Percentiles rank a stretch among this genome's conserved stretches.
Evolutionary conservation across 1,284 basidiomycete genomes (phyloP).

Genomic region (Cutaneotrichosporon arboriforme): DNA sequence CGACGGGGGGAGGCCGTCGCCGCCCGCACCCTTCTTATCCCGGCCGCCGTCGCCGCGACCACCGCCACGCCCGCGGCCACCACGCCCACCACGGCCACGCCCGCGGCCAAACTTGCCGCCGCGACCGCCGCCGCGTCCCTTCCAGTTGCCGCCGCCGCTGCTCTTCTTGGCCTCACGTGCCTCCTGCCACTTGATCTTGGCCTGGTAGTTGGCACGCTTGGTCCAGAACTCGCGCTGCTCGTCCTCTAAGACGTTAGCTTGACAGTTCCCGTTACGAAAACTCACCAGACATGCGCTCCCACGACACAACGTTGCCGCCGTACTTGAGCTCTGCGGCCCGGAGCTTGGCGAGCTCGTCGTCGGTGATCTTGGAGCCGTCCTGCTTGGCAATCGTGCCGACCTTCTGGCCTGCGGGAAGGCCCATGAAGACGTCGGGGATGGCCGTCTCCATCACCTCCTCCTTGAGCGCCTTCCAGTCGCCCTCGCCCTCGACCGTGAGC

Average conservation of each 20-base stretch:
- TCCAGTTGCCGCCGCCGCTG: background rate
- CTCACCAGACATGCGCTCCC: conserved; percentile 32
- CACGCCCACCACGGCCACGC: conserved; percentile 7
- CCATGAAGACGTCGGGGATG: conserved; percentile 39
- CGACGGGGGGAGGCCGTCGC: conserved; percentile 26
- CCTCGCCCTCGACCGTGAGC: conserved; percentile 40
- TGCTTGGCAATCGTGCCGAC: conserved; percentile 49
- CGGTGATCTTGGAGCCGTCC: conserved; percentile 45
- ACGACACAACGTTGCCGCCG: conserved; percentile 44
- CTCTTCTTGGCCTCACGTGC: conserved; percentile 50
- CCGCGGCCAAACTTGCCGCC: conserved; percentile 17
- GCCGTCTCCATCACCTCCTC: conserved; percentile 28
- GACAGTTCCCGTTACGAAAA: conserved; percentile 9
- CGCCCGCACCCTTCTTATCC: conserved; percentile 13
- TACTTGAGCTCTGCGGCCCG: conserved; percentile 46
- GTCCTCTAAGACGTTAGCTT: conserved; percentile 48
- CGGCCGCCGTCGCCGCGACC: conserved; percentile 13
- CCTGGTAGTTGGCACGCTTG: conserved; percentile 58
- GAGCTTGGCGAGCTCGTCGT: conserved; percentile 50
- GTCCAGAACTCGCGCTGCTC: conserved; percentile 73
- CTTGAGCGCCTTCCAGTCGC: conserved; percentile 53
- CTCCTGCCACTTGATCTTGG: conserved; percentile 50
- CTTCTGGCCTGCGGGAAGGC: conserved; percentile 44
- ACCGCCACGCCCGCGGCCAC: conserved; percentile 7
- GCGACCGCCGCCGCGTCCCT: conserved; percentile 20